Evolutionary conservation across 2,329 filamentous ascomycete genomes (phyloP), one percentile per base, ranked within the genome.

Genomic region (Lecanicillium sp.): DNA sequence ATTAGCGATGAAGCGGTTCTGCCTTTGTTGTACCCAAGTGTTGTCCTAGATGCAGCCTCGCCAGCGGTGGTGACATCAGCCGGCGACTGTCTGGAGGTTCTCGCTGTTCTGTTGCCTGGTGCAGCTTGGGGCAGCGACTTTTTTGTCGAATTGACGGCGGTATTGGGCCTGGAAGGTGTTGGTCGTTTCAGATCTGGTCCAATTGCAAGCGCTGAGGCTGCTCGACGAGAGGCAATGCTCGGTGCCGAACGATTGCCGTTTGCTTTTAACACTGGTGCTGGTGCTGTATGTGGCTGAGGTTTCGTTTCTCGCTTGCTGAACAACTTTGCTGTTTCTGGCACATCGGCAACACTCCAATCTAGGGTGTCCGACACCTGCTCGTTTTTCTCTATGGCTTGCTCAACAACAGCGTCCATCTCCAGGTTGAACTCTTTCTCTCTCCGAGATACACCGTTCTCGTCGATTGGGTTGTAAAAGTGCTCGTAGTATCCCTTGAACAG

Each of bases 21-120:
- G 25, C 89, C 88, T 57, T 84, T 87, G 40, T 77, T 85, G 56
- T 94, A 95, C 13, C 89, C 89, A 30, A 95, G 72, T 0, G 88
- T 95, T 40, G 79, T 89, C 46, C 81, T 78, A 2, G 88, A 94
- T 5, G 79, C 79, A 5, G 75, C 76, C 17, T 76, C 71, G 2
- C 83, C 81, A 10, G 74, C 68, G 8, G 71, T 71, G 46, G 77
- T 74, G 33, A 79, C 75, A 49, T 25, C 7, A 7, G 22, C 7
- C 11, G 22, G 22, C 6, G 11, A 25, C 22, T 25, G n/a, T 25
- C 22, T 25, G 22, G n/a, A n/a, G n/a, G n/a, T n/a, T n/a, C n/a
- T n/a, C n/a, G n/a, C n/a, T n/a, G n/a, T n/a, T n/a, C n/a, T n/a
- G n/a, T n/a, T n/a, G n/a, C n/a, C n/a, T n/a, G n/a, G n/a, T n/a